Percentiles rank a stretch among this genome's conserved stretches.
These are phyloP conservation scores for Penicillium herquei DNA, from an alignment of 495 filamentous ascomycete species.

Conservation along the genomic window DNA sequence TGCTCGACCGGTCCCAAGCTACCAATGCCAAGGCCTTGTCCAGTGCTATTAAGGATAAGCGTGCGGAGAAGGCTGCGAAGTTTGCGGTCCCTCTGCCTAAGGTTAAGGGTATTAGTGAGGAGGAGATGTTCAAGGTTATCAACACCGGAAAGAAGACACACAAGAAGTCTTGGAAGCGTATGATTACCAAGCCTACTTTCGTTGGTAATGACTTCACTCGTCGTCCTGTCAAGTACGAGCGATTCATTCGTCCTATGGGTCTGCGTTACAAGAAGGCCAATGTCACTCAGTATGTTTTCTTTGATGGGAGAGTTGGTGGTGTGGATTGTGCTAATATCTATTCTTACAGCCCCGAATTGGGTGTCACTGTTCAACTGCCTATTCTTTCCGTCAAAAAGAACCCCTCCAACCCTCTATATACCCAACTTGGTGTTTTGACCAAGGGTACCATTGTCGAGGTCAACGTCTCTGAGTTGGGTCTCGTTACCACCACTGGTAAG, in stretches of 20 bases:
- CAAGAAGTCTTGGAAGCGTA: constrained; percentile 87
- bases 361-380: constrained; percentile 87
- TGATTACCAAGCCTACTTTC: constrained; percentile 91
- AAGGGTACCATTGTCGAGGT: constrained; percentile 96
- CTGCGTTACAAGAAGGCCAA: constrained; percentile 92
- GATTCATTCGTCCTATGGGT: constrained; percentile 79
- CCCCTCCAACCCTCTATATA: constrained; percentile 91
- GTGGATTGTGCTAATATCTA: constrained; percentile 23
- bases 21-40: constrained; percentile 87
- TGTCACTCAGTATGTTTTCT: constrained; percentile 61
- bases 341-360: constrained; percentile 61
- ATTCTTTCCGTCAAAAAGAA: constrained; percentile 98
- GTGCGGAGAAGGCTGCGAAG: constrained; percentile 90
- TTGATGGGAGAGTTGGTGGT: not conserved
- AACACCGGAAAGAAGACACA: constrained; percentile 86
- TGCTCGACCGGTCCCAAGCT: constrained; percentile 84
- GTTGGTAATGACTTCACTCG: constrained; percentile 91
- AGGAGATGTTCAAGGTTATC: constrained; percentile 98
- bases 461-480: constrained; percentile 88
- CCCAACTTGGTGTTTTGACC: constrained; percentile 88
- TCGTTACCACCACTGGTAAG: constrained; percentile 91
- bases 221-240: constrained; percentile 91
- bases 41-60: constrained; percentile 83
- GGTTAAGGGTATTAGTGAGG: constrained; percentile 88
- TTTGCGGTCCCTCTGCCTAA: constrained; percentile 93